Evolutionary conservation across 371 early-diverging fungal genomes (phyloP), one percentile per base, ranked within the genome.

Genomic region (Lichtheimia hyalospora): DNA sequence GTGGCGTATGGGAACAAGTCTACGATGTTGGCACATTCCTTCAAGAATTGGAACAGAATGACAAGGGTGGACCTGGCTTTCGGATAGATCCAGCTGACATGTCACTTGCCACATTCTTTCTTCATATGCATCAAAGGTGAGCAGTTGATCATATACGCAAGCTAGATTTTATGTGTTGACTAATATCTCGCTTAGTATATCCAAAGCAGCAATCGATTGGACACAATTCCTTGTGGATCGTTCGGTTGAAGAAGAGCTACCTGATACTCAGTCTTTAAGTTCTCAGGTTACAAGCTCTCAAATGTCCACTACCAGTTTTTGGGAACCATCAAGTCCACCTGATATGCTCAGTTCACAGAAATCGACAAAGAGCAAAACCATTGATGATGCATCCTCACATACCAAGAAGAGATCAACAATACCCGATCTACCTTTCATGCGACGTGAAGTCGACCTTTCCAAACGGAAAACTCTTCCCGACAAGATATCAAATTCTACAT

Each of bases 381-480:
- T 46, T 5, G 18, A 46, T 0, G 46, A 46, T 6, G 18, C 46
- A 5, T 18, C 21, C 14, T 21, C 46, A 10, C 46, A 18, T 7
- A 16, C 21, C 2, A n/a, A 21, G 18, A 55, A 55, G 25, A 44
- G n/a, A 25, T 18, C 24, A 15, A 2, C n/a, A 4, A n/a, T 55
- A 10, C 39, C 16, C 14, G 56, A 55, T 24, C 16, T 55, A 23
- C 56, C 56, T 21, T 55, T 55, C n/a, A 55, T 55, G 56, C 56
- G 56, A 44, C 56, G 56, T 7, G 56, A 55, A 23, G 56, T 55
- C 0, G 56, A 55, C 16, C 42, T 55, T n/a, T 24, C 56, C n/a
- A 41, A 40, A 44, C 56, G 56, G 2, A 55, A 55, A 55, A 25
- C 13, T 46, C 7, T 41, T 20, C 56, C 56, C 10, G 56, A 55